Base-by-base conservation (phyloP, 2,329 filamentous ascomycete genomes). In the Apiospora kogelbergensis region DNA sequence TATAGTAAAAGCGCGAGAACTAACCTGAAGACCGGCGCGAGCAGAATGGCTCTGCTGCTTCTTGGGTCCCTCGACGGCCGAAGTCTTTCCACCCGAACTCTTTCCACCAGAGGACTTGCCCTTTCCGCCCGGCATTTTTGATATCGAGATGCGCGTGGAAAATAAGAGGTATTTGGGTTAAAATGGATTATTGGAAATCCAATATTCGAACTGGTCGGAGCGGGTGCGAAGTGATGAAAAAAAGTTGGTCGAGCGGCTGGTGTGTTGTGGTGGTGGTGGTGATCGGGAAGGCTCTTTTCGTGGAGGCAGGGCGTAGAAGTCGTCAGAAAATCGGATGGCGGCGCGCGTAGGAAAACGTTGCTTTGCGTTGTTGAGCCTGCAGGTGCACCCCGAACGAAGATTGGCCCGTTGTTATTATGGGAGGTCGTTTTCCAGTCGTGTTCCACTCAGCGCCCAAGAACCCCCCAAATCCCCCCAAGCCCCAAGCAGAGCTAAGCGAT, bases 1-100 rank as follows among this genome's bases (percentile, higher is more conserved):
- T 30, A 60, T n/a, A 37, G 20, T 9, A 60, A 22, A 60, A 37
- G 30, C 30, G 26, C 20, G 20, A 37, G 30, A 60, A 84, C 93
- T 88, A 87, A 98, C 95, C 92, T 98, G 95, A 76, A 98, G 89
- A 80, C 95, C 95, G 81, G 95, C 95, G 83, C 96, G 95, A 79
- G 94, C 93, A 77, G 94, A 97, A 86, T 97, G 95, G 85, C 96
- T 97, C 85, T 97, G 93, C 79, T 93, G 91, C 86, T 97, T 97
- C 85, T 93, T 93, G 80, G 90, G 84, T 68, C 87, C 88, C 74
- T 90, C 91, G 77, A 87, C 89, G 74, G 75, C 72, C 20, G 75
- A 76, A 46, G 77, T 79, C 76, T 80, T 80, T 65, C 78, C 78
- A 68, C 78, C 78, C 6, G 77, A 78, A 68, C 77, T 79, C 77